Conservation (phyloP, 164 flowering plant species). For the Malania oleifera region DNA sequence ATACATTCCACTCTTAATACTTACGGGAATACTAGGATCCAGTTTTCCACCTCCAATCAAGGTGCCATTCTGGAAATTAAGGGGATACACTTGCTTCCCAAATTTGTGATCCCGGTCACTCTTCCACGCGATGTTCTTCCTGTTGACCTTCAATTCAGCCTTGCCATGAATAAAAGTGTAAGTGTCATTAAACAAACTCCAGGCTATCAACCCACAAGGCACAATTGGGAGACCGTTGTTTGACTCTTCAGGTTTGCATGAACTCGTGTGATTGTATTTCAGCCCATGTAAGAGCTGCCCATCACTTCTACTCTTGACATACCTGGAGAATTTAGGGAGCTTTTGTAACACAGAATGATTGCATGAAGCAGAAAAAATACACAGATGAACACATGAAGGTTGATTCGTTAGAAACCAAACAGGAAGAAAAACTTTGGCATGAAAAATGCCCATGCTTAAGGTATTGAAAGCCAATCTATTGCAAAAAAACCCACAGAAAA, state of each 20-base stretch:
- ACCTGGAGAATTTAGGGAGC: slow-evolving; percentile 31
- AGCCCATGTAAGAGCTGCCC: slow-evolving; percentile 61
- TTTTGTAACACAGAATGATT: too few species aligned
- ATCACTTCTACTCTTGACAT: slow-evolving; percentile 68
- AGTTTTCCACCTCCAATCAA: slow-evolving; percentile 80
- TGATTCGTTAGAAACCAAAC: too few species aligned
- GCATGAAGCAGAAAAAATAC: too few species aligned
- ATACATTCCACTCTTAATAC: slow-evolving; percentile 22
- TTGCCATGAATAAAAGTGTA: slow-evolving; percentile 40
- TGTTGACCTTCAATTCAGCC: slow-evolving; percentile 39
- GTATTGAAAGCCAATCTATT: too few species aligned
- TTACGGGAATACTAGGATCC: slow-evolving; percentile 64
- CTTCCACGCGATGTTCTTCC: slow-evolving; percentile 79
- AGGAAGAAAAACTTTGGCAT: too few species aligned
- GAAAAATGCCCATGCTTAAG: too few species aligned
- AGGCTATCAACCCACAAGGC: slow-evolving; percentile 86
- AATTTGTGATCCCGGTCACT: slow-evolving; percentile 83
- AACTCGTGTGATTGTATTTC: slow-evolving; percentile 45
- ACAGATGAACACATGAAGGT: too few species aligned
- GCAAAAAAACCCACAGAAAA: too few species aligned
- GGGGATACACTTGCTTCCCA: slow-evolving; percentile 79
- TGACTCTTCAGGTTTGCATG: slow-evolving; percentile 66
- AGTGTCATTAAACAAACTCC: slow-evolving; percentile 88
- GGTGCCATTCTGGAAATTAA: slow-evolving; percentile 77
- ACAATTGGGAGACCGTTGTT: slow-evolving; percentile 65